Conservation (phyloP, 176 grass and related monocot species). For the Phragmites australis region DNA sequence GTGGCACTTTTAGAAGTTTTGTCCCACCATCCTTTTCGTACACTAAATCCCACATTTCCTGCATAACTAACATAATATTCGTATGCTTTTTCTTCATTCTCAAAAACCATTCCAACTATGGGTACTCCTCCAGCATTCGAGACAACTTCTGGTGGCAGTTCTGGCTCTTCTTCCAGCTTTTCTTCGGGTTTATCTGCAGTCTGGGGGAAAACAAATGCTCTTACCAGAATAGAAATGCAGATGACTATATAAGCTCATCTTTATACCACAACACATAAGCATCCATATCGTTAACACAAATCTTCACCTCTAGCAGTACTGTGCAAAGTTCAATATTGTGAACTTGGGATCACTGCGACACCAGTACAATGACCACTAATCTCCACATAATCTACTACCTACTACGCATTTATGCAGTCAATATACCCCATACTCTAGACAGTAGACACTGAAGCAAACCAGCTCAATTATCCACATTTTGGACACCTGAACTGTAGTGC, state of each 20-base stretch:
- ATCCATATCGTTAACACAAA: background rate
- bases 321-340: background rate
- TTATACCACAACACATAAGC: background rate
- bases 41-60: conserved; percentile 75
- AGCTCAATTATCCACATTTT: background rate
- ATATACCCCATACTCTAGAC: background rate
- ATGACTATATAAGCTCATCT: background rate
- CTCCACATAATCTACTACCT: background rate
- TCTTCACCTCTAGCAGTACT: background rate
- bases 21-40: conserved; percentile 87
- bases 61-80: conserved; percentile 88
- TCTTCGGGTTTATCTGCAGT: conserved; percentile 58
- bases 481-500: background rate
- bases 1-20: conserved; percentile 76
- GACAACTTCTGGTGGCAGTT: conserved; percentile 65
- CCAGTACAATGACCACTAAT: background rate
- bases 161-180: conserved; percentile 60
- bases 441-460: background rate
- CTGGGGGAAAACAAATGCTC: conserved; percentile 38
- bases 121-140: conserved; percentile 78
- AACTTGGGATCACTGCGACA: background rate
- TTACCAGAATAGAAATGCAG: conserved; percentile 26
- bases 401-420: background rate
- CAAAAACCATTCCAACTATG: conserved; percentile 85
- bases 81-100: conserved; percentile 83